These are phyloP conservation scores for Suillus placidus DNA, from an alignment of 768 basidiomycete genomes.

Conservation along the genomic window DNA sequence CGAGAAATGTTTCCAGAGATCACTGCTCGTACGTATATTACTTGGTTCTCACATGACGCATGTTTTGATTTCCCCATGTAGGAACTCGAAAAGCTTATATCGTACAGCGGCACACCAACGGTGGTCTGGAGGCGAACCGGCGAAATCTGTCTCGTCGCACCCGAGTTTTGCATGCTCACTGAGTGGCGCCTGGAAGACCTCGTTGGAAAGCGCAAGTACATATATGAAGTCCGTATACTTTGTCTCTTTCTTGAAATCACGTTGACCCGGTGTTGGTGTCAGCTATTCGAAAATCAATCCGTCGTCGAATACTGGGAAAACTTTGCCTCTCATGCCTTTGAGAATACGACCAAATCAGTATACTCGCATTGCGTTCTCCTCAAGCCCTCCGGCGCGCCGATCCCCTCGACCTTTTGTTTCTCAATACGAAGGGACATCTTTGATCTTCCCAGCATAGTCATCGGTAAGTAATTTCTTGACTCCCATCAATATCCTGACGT, in stretches of 20 bases:
- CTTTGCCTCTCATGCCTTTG: constrained; percentile 95
- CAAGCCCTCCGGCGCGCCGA: constrained; percentile 80
- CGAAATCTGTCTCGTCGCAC: constrained; percentile 95
- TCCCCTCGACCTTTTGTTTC: constrained; percentile 94
- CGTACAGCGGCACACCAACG: constrained; percentile 95
- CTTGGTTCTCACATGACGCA: not conserved
- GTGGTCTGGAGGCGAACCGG: constrained; percentile 98
- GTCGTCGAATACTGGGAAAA: constrained; percentile 97
- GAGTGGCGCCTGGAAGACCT: constrained; percentile 90
- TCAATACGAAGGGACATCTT: constrained; percentile 93
- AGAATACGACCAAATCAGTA: constrained; percentile 94
- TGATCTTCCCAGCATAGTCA: constrained; percentile 86
- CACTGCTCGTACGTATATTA: constrained; percentile 67
- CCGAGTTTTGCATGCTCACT: constrained; percentile 94
- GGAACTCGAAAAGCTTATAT: constrained; percentile 97
- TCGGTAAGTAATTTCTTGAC: constrained; percentile 53
- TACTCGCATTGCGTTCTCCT: constrained; percentile 90
- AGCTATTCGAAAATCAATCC: constrained; percentile 95
- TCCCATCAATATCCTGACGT: constrained; percentile 7
- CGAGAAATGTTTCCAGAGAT: constrained; percentile 93
- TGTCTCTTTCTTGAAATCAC: constrained; percentile 19
- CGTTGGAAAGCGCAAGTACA: constrained; percentile 54
- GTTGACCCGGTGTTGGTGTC: constrained; percentile 5
- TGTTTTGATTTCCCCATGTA: constrained; percentile 33
- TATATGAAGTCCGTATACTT: constrained; percentile 42